Percentiles rank a stretch among this genome's conserved stretches.
Conservation (phyloP, 495 filamentous ascomycete genomes). For the Talaromyces ruber region DNA sequence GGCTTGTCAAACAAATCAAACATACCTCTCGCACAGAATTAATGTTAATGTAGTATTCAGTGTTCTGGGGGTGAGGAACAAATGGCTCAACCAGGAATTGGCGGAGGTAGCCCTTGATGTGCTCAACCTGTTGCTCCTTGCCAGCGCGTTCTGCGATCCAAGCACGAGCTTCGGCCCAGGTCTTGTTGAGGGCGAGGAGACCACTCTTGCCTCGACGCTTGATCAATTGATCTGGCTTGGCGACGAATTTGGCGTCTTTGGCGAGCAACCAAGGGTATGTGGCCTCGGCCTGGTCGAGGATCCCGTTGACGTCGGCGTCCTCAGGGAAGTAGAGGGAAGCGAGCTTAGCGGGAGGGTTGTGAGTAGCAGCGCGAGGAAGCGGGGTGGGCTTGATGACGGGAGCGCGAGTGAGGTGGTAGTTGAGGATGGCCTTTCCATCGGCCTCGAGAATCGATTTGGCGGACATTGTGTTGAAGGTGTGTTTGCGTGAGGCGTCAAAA, state of each 20-base stretch:
- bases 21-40: constrained; percentile 85
- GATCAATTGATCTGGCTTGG: constrained; percentile 99
- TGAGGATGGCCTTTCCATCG: constrained; percentile 99
- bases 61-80: constrained; percentile 83
- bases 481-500: constrained; percentile 9
- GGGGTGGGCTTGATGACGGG: constrained; percentile 96
- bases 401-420: constrained; percentile 99
- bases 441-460: constrained; percentile 98
- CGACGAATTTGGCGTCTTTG: constrained; percentile 82
- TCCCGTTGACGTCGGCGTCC: constrained; percentile 67
- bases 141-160: constrained; percentile 91
- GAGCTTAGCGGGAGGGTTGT: constrained; percentile 88
- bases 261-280: constrained; percentile 91
- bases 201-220: constrained; percentile 99
- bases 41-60: constrained; percentile 99
- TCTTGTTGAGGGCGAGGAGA: constrained; percentile 93
- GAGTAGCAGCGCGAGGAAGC: constrained; percentile 72
- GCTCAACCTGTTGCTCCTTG: constrained; percentile 89
- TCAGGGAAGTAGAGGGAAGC: constrained; percentile 91
- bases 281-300: constrained; percentile 91
- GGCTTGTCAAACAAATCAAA: constrained; percentile 7
- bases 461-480: constrained; percentile 60
- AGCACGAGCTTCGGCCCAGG: constrained; percentile 81
- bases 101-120: constrained; percentile 76
- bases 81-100: constrained; percentile 98